Percentiles rank a stretch among this genome's conserved stretches.
Conservation (phyloP, 2,329 filamentous ascomycete genomes). For the Xylariaceae sp. region DNA sequence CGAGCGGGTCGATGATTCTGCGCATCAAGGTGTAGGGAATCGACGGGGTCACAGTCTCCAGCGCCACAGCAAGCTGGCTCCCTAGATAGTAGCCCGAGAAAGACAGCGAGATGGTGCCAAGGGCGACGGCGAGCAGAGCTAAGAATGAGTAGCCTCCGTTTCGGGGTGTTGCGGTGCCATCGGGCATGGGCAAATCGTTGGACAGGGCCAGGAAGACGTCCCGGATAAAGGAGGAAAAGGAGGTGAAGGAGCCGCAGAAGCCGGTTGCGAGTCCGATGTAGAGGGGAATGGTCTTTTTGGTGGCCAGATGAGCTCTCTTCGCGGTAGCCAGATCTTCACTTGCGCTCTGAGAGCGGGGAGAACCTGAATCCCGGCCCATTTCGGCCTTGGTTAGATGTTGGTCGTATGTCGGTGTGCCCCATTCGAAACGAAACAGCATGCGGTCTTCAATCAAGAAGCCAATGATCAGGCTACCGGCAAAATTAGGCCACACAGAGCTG, state of each 20-base stretch:
- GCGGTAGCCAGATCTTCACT: slow-evolving; percentile 48
- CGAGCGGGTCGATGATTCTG: slow-evolving; percentile 65
- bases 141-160: slow-evolving; percentile 82
- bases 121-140: slow-evolving; percentile 76
- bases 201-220: slow-evolving; percentile 81
- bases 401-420: slow-evolving; percentile 55
- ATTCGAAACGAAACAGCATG: slow-evolving; percentile 73
- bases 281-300: slow-evolving; percentile 85
- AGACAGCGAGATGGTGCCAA: slow-evolving; percentile 74
- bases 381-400: slow-evolving; percentile 42
- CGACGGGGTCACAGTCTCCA: slow-evolving; percentile 64
- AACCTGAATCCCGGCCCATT: slow-evolving; percentile 47
- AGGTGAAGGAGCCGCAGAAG: slow-evolving; percentile 89
- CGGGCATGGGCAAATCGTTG: slow-evolving; percentile 69
- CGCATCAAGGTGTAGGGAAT: slow-evolving; percentile 64
- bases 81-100: slow-evolving; percentile 73
- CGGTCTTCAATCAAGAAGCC: slow-evolving; percentile 84
- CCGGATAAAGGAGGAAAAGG: slow-evolving; percentile 84
- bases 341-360: slow-evolving; percentile 19
- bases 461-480: slow-evolving; percentile 80
- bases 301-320: slow-evolving; percentile 63
- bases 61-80: slow-evolving; percentile 72
- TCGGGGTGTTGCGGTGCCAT: slow-evolving; percentile 51
- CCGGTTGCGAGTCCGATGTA: slow-evolving; percentile 87
- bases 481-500: slow-evolving; percentile 84